Evolutionary conservation across 768 basidiomycete species (phyloP).

Genomic region (Mycena kentingensis): DNA sequence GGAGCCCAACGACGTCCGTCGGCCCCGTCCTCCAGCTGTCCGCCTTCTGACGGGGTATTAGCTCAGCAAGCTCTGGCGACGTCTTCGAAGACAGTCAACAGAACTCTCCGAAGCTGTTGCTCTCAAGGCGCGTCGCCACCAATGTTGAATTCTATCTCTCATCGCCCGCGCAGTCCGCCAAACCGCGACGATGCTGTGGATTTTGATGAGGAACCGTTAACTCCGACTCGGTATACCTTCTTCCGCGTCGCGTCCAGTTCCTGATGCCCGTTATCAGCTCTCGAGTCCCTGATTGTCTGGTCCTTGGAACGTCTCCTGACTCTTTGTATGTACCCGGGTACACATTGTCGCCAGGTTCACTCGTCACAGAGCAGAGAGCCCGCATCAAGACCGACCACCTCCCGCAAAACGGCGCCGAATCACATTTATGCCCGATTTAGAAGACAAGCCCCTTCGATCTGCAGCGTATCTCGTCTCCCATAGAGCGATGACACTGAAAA

Average conservation of each 20-base stretch:
- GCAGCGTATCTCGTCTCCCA: slow-evolving; percentile 10
- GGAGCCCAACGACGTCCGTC: no score
- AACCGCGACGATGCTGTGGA: slow-evolving; percentile 14
- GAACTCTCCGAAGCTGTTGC: no score
- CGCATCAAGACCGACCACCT: slow-evolving; percentile 27
- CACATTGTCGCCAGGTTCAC: no score
- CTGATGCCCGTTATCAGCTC: slow-evolving; percentile 6
- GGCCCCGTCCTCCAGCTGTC: no score
- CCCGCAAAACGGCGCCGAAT: slow-evolving; percentile 27
- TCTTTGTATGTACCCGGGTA: no score
- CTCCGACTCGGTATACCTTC: slow-evolving; percentile 16
- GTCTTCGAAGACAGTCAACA: no score
- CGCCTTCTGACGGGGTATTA: no score
- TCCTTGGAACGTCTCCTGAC: background rate
- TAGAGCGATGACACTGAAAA: slow-evolving; percentile 24
- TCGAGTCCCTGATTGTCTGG: background rate
- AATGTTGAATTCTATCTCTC: no score
- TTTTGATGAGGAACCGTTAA: slow-evolving; percentile 19
- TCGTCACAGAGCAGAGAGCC: no score
- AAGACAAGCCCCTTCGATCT: background rate
- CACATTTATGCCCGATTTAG: slow-evolving; percentile 22
- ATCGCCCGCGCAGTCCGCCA: slow-evolving; percentile 22
- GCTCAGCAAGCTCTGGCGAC: no score
- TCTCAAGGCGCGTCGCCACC: slow-evolving; percentile 13
- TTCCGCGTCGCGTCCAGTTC: background rate